Conservation (phyloP, 441 rosid species). For the Eugenia klotzschiana region DNA sequence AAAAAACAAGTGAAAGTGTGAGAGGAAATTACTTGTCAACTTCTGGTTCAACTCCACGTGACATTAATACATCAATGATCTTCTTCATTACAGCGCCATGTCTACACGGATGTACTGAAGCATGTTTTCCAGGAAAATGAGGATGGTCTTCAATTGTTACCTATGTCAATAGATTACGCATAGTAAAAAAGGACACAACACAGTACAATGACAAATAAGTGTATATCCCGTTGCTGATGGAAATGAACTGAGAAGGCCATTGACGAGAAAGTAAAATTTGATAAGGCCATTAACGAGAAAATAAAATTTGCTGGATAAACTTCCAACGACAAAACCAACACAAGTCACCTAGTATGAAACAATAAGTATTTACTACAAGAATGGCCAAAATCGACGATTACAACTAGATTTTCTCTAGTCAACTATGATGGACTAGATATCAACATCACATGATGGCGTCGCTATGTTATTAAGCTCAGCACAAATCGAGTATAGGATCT, state of each 20-base stretch:
- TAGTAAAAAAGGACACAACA: neutral
- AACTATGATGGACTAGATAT: neutral
- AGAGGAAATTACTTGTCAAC: conserved; percentile 60
- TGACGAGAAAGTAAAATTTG: neutral
- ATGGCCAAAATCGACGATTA: neutral
- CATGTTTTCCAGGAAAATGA: conserved; percentile 90
- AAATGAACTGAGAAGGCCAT: neutral
- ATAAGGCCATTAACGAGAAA: neutral
- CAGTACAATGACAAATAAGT: neutral
- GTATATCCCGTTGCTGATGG: neutral
- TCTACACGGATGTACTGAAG: conserved; percentile 92
- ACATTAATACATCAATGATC: conserved; percentile 83
- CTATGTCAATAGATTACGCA: conserved; percentile 20
- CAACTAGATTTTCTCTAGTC: neutral
- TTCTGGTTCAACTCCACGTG: conserved; percentile 94
- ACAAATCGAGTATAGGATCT: neutral
- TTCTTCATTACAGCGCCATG: conserved; percentile 99
- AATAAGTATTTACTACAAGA: neutral
- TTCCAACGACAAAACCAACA: neutral
- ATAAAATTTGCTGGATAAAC: neutral
- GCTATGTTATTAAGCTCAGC: neutral
- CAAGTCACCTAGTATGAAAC: neutral
- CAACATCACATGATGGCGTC: neutral
- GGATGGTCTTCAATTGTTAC: conserved; percentile 97
- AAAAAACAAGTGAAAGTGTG: neutral